phyloP scores from a whole-genome alignment of 345 rosid species.

The Lumnitzera racemosa region DNA sequence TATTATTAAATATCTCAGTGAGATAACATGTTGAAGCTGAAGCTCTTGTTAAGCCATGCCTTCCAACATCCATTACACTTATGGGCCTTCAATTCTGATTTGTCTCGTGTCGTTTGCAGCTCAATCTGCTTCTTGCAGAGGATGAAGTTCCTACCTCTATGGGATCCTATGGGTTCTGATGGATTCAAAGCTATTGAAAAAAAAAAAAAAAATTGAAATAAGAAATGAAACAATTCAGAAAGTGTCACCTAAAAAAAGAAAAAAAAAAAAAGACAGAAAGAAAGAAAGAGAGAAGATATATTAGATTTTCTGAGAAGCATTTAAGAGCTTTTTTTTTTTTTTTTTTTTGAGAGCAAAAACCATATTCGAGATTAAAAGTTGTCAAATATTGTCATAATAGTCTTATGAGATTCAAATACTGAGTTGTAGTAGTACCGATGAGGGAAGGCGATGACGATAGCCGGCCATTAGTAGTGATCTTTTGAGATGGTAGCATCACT shows the following conservation, averaged over 20 bases:
- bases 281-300: too few species aligned
- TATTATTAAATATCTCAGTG: slow-evolving; percentile 10
- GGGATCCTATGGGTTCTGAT: slow-evolving; percentile 52
- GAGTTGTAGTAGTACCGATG: too few species aligned
- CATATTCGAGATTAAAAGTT: too few species aligned
- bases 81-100: slow-evolving; percentile 21
- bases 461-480: too few species aligned
- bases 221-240: background rate
- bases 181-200: slow-evolving; percentile 41
- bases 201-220: background rate
- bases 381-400: too few species aligned
- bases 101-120: slow-evolving; percentile 28
- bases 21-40: slow-evolving; percentile 39
- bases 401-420: too few species aligned
- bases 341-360: too few species aligned
- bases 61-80: slow-evolving; percentile 54
- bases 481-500: too few species aligned
- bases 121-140: slow-evolving; percentile 63
- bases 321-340: too few species aligned
- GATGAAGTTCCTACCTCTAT: slow-evolving; percentile 60
- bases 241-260: background rate
- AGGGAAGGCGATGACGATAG: too few species aligned
- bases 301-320: too few species aligned
- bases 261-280: too few species aligned
- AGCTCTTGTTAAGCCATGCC: slow-evolving; percentile 69